Conservation (phyloP, 2,329 filamentous ascomycete species). For the Cladorrhinum sp. region DNA sequence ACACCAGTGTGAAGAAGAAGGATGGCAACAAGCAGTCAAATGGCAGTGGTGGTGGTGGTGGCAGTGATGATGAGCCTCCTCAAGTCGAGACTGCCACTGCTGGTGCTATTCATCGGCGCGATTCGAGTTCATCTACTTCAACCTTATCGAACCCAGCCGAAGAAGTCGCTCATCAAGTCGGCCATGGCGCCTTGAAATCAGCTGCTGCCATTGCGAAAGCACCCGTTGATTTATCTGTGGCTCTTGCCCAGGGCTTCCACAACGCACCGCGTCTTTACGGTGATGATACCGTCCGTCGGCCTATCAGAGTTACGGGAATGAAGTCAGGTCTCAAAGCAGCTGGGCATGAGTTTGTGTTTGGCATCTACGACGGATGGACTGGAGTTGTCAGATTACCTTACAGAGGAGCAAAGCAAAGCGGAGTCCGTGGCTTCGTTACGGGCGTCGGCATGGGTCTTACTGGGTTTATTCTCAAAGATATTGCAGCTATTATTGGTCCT, state of each 20-base stretch:
- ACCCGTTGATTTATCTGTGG: slow-evolving; percentile 59
- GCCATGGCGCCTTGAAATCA: slow-evolving; percentile 49
- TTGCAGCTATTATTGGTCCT: slow-evolving; percentile 59
- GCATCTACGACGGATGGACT: slow-evolving; percentile 63
- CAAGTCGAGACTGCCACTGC: slow-evolving; percentile 18
- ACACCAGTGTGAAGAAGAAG: not conserved
- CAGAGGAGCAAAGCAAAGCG: slow-evolving; percentile 52
- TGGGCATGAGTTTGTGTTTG: slow-evolving; percentile 59
- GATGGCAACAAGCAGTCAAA: too few relatives aligned
- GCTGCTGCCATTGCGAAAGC: slow-evolving; percentile 51
- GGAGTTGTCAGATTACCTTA: slow-evolving; percentile 60
- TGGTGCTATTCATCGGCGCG: slow-evolving; percentile 25
- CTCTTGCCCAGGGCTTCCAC: slow-evolving; percentile 66
- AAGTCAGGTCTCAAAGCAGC: slow-evolving; percentile 61
- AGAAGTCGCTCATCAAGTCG: slow-evolving; percentile 50
- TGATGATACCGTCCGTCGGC: slow-evolving; percentile 64
- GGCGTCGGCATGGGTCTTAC: slow-evolving; percentile 63
- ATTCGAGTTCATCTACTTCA: slow-evolving; percentile 31
- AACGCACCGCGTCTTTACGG: slow-evolving; percentile 69
- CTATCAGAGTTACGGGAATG: slow-evolving; percentile 62
- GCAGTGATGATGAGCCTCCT: not conserved
- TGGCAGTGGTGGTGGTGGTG: not conserved
- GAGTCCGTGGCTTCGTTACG: slow-evolving; percentile 41
- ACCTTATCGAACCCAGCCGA: slow-evolving; percentile 34
- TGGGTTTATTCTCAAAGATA: slow-evolving; percentile 63